These are phyloP conservation scores for Euphorbia schlechtendalii DNA, from an alignment of 441 rosid genomes.

Conservation along the genomic window DNA sequence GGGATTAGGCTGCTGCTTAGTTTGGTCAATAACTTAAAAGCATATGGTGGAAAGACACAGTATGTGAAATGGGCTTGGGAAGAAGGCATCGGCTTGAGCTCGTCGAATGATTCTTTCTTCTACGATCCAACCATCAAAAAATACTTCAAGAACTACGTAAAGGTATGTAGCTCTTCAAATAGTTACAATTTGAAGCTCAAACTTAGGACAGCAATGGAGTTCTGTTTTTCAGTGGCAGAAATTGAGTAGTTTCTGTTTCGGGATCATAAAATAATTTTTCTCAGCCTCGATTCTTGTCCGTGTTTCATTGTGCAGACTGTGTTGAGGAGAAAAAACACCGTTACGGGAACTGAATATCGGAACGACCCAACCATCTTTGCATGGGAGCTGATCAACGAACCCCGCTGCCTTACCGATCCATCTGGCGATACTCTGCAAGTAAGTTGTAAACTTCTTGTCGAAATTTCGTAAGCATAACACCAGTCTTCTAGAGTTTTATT, in stretches of 20 bases:
- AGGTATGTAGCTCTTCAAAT: conserved; percentile 30
- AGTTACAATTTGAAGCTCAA: not conserved
- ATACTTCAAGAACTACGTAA: conserved; percentile 74
- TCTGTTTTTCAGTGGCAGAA: not conserved
- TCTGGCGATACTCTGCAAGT: conserved; percentile 91
- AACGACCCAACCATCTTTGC: conserved; percentile 90
- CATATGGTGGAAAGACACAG: conserved; percentile 91
- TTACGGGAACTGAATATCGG: conserved; percentile 76
- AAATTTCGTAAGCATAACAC: not conserved
- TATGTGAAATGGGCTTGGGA: conserved; percentile 96
- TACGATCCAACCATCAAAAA: conserved; percentile 83
- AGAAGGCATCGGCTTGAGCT: conserved; percentile 86
- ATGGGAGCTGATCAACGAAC: conserved; percentile 96
- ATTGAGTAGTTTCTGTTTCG: not conserved
- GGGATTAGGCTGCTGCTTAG: conserved; percentile 73
- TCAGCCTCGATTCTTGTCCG: not conserved
- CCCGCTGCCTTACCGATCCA: conserved; percentile 83
- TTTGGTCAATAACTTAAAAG: conserved; percentile 75
- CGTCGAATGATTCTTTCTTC: conserved; percentile 93
- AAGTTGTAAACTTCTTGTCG: conserved; percentile 27
- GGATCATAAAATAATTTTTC: no score
- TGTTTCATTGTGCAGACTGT: conserved; percentile 44
- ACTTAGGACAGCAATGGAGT: not conserved
- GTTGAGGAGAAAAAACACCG: conserved; percentile 74
- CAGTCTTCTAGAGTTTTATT: no score